phyloP scores from a whole-genome alignment of 352 stramenopile genomes.

The Phytophthora constricta region DNA sequence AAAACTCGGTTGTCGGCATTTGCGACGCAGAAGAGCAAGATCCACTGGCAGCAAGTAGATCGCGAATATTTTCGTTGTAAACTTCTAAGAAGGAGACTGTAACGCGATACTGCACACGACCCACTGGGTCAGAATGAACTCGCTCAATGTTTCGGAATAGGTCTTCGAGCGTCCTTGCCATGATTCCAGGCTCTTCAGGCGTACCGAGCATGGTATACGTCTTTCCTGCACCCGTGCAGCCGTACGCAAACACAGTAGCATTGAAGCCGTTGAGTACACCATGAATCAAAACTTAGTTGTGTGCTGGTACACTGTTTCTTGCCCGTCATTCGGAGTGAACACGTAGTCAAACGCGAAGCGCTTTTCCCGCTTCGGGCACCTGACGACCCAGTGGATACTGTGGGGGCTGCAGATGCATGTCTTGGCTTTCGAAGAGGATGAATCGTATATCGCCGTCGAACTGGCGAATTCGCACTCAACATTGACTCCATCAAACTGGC shows the following conservation, averaged over 20 bases:
- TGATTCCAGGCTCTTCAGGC: conserved; percentile 84
- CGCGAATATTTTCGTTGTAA: conserved; percentile 95
- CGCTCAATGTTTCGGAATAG: conserved; percentile 79
- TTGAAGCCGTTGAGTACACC: conserved; percentile 91
- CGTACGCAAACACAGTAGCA: conserved; percentile 93
- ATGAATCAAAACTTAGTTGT: conserved; percentile 91
- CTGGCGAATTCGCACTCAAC: conserved; percentile 12
- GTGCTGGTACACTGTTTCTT: conserved; percentile 85
- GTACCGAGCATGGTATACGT: conserved; percentile 94
- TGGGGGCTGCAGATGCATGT: conserved; percentile 36
- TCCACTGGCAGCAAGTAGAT: conserved; percentile 65
- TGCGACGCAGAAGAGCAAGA: conserved; percentile 27
- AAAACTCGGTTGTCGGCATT: conserved; percentile 45
- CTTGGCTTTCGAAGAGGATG: conserved; percentile 45
- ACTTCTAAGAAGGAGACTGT: conserved; percentile 91
- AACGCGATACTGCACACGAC: conserved; percentile 49
- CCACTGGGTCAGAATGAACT: conserved; percentile 24
- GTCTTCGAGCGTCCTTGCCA: conserved; percentile 87
- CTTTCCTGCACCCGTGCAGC: conserved; percentile 89
- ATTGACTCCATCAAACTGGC: conserved; percentile 16
- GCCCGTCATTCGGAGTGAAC: conserved; percentile 69
- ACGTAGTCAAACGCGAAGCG: conserved; percentile 92
- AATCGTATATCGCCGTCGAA: conserved; percentile 31
- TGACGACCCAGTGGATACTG: conserved; percentile 10
- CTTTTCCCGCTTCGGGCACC: conserved; percentile 67